Evolutionary conservation across 306 rosid species (phyloP).

Genomic region (Herpetospermum pedunculosum): DNA sequence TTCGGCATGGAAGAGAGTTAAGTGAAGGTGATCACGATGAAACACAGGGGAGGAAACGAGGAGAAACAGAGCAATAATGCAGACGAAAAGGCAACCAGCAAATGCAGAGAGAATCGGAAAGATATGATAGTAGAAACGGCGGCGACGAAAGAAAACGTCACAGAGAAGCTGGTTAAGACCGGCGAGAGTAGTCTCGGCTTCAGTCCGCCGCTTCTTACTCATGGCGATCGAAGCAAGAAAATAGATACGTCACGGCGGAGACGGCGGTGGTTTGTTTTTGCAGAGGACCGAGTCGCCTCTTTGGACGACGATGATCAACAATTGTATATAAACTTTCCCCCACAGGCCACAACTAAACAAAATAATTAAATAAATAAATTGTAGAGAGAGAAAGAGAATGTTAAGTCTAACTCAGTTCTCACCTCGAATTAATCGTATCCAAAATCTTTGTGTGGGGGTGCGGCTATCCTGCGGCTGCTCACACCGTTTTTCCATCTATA

Average conservation of each 20-base stretch:
- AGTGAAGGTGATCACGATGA: conserved; percentile 15
- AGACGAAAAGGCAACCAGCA: conserved; percentile 38
- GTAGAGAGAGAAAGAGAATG: neutral
- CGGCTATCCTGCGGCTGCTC: neutral
- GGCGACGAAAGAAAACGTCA: conserved; percentile 21
- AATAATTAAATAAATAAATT: neutral
- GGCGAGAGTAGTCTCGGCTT: neutral
- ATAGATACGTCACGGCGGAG: neutral
- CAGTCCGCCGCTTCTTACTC: conserved; percentile 29
- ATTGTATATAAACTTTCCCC: conserved; percentile 6
- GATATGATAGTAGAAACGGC: conserved; percentile 23
- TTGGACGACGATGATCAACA: neutral
- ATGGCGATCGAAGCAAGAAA: neutral
- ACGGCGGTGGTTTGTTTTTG: neutral
- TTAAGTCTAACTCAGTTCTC: neutral
- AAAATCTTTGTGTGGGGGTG: conserved; percentile 1
- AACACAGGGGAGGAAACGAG: conserved; percentile 26
- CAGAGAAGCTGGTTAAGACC: conserved; percentile 13
- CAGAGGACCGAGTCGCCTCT: neutral
- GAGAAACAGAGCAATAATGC: conserved; percentile 33
- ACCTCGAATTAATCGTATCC: conserved; percentile 1
- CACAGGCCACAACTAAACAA: neutral
- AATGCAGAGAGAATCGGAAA: conserved; percentile 42
- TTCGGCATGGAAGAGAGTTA: conserved; percentile 2
- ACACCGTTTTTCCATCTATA: neutral